Percentiles rank a stretch among this genome's conserved stretches.
These are phyloP conservation scores for Xylariales sp. DNA, from an alignment of 2,329 filamentous ascomycete genomes.

Conservation along the genomic window DNA sequence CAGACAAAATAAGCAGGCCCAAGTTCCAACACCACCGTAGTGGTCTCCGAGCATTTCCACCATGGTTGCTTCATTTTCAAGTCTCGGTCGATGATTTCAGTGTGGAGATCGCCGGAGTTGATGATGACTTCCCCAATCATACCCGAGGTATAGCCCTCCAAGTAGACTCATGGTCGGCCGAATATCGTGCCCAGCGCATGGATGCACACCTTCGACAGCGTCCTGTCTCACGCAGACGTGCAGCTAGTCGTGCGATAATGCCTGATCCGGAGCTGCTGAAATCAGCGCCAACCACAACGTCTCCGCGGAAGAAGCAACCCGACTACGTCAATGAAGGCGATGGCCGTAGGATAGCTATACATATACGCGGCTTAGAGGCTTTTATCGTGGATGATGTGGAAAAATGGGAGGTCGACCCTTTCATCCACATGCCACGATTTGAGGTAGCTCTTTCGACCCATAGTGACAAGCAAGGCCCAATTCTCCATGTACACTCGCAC, in stretches of 20 bases:
- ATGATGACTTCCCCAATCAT: constrained; percentile 75
- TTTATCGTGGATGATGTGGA: constrained; percentile 87
- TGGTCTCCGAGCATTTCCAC: constrained; percentile 72
- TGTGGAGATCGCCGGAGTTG: constrained; percentile 84
- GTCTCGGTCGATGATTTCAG: constrained; percentile 87
- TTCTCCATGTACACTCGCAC: constrained; percentile 82
- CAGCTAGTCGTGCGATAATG: constrained; percentile 66
- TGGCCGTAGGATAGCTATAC: constrained; percentile 75
- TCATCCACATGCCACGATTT: constrained; percentile 79
- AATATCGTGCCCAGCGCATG: constrained; percentile 80
- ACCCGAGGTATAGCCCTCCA: constrained; percentile 81
- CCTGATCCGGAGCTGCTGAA: constrained; percentile 63
- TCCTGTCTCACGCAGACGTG: constrained; percentile 59
- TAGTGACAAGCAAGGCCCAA: constrained; percentile 80
- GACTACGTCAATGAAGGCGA: constrained; percentile 54
- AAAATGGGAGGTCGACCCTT: constrained; percentile 79
- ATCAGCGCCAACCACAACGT: constrained; percentile 43
- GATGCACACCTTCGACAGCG: constrained; percentile 55
- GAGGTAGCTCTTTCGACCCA: constrained; percentile 82
- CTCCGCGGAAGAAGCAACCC: constrained; percentile 48
- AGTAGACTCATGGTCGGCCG: constrained; percentile 79
- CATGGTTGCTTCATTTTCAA: constrained; percentile 80
- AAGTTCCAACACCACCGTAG: constrained; percentile 53
- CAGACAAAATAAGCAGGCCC: constrained; percentile 50
- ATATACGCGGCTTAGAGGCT: constrained; percentile 79